Conservation (phyloP, 345 rosid species). For the Noccaea bulbosa region DNA sequence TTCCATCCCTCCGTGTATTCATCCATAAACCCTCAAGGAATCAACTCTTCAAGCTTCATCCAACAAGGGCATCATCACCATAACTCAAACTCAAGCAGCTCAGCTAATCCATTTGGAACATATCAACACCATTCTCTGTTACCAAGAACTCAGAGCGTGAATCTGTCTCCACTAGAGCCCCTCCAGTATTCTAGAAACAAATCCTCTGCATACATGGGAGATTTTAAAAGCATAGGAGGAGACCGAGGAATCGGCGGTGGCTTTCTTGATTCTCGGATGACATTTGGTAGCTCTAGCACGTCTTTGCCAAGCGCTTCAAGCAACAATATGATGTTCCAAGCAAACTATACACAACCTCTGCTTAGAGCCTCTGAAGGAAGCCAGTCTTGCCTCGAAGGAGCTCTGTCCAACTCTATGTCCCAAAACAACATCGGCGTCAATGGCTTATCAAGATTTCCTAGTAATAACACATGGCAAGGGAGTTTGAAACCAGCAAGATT, state of each 20-base stretch:
- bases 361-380: constrained; percentile 45
- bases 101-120: constrained; percentile 53
- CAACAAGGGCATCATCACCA: constrained; percentile 53
- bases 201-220: constrained; percentile 49
- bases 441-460: constrained; percentile 55
- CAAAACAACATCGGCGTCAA: constrained; percentile 37
- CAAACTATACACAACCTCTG: constrained; percentile 41
- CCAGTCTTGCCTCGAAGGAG: constrained; percentile 52
- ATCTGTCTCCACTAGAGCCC: constrained; percentile 52
- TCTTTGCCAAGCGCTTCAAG: constrained; percentile 46
- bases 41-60: constrained; percentile 55
- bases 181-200: constrained; percentile 55
- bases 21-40: constrained; percentile 56
- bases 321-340: constrained; percentile 52
- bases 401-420: constrained; percentile 48
- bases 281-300: constrained; percentile 51
- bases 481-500: constrained; percentile 51
- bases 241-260: constrained; percentile 41
- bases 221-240: constrained; percentile 46
- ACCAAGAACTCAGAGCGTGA: constrained; percentile 49
- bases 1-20: constrained; percentile 54
- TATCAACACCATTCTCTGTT: constrained; percentile 48
- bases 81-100: constrained; percentile 39
- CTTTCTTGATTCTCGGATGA: constrained; percentile 48
- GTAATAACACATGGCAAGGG: constrained; percentile 58